A percentile compares a stretch with the other conserved stretches of the same genome.
These are phyloP conservation scores for Hagleromyces aurorensis DNA, from an alignment of 805 yeast genomes.

Conservation along the genomic window DNA sequence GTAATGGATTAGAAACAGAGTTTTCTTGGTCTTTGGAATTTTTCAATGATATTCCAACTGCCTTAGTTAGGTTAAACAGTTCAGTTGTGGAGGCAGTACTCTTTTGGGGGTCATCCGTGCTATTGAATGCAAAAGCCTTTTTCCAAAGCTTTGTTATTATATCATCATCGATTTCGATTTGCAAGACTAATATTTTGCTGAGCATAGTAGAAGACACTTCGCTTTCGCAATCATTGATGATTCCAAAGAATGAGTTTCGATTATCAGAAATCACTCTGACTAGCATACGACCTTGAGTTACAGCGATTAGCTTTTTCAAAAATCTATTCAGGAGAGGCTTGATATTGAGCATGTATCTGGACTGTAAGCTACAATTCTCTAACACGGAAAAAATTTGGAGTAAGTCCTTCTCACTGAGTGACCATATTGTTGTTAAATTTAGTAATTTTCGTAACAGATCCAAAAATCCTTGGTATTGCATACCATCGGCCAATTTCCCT, in stretches of 20 bases:
- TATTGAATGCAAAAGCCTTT: slow-evolving; percentile 18
- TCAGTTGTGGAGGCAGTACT: slow-evolving; percentile 4
- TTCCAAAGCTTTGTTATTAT: slow-evolving; percentile 16
- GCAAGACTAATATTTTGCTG: slow-evolving; percentile 23
- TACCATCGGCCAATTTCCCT: slow-evolving; percentile 22
- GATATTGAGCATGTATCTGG: slow-evolving; percentile 20
- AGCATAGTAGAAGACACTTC: slow-evolving; percentile 20
- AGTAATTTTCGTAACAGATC: slow-evolving; percentile 24
- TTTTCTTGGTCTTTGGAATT: slow-evolving; percentile 5
- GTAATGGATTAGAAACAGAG: slow-evolving; percentile 7
- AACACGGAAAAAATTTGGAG: slow-evolving; percentile 9
- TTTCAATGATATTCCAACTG: slow-evolving; percentile 25
- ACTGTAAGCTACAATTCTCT: slow-evolving; percentile 21
- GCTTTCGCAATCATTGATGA: slow-evolving; percentile 18
- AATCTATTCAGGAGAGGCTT: slow-evolving; percentile 17
- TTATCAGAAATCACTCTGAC: no score
- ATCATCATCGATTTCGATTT: slow-evolving; percentile 1
- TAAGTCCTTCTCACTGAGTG: slow-evolving; percentile 11
- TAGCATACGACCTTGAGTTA: no score
- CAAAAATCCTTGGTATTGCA: slow-evolving; percentile 28
- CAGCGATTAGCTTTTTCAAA: slow-evolving; percentile 23
- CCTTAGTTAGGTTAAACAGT: slow-evolving; percentile 26
- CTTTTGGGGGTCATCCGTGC: slow-evolving; percentile 4
- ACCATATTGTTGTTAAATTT: slow-evolving; percentile 18
- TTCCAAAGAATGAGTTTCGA: slow-evolving; percentile 6